Evolutionary conservation across 2,329 filamentous ascomycete species (phyloP), one percentile per base, ranked within the genome.

Genomic region (Biscogniauxia mediterranea): DNA sequence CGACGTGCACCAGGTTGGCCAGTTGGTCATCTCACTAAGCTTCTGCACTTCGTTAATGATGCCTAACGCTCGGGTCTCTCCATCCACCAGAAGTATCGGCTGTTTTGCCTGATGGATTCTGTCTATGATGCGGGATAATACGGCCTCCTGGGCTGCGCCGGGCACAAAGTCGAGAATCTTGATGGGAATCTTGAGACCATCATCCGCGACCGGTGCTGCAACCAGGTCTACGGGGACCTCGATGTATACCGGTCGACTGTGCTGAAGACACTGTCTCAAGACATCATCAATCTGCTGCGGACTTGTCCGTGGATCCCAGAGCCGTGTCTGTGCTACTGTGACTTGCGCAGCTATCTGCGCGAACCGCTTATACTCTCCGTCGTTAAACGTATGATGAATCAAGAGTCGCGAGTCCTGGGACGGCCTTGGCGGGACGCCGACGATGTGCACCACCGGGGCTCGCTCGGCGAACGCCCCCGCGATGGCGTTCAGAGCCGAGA

Each of bases 391-490:
- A 61, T 86, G 84, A 59, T 86, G 84, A 21, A 85, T 73, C 55
- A 79, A 63, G 11, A 74, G 69, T 3, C 80, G 75, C 1, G 72
- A 68, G 9, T 79, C 75, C 62, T 85, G 82, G 2, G 77, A 74
- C 8, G 68, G 63, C 2, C 79, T 75, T 2, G 74, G 72, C 8
- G 84, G 82, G 0, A 80, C 81, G 2, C 85, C 85, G 21, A 86
- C 83, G 51, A 87, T 81, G 65, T 87, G 84, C 11, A 87, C 79
- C 20, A 87, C 79, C 0, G 83, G 78, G 0, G 82, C 82, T 28
- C 78, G 77, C 71, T 87, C 85, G 9, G 83, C 79, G 68, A 82
- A 86, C 3, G 84, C 81, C 1, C 85, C 85, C 2, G 83, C 84
- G 64, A 86, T 80, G 42, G 81, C 84, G 66, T 87, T 86, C 68